Base-by-base conservation (phyloP, 2,329 filamentous ascomycete genomes). In the Aureobasidium sp. region DNA sequence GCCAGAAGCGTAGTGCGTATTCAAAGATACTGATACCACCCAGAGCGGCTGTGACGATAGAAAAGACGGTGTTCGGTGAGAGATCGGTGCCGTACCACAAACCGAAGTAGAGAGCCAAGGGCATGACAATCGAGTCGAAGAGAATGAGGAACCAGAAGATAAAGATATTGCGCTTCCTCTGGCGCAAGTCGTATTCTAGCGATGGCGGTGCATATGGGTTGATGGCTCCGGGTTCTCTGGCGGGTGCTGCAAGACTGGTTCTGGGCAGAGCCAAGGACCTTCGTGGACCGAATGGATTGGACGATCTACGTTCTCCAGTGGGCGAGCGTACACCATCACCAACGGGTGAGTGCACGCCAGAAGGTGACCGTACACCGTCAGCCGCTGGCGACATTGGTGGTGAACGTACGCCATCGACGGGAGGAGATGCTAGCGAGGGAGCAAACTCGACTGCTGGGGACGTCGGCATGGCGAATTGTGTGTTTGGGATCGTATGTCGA, bases 91-190 rank as follows among this genome's bases (percentile, higher is more conserved):
- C 77, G 65, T 85, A 85, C 81, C 82, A 85, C 41, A 87, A 74
- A 53, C 79, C 77, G 74, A 83, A 87, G 73, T 86, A 87, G 2
- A 87, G 75, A 3, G 76, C 79, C 63, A 86, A 77, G 20, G 84
- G 84, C 72, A 84, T 81, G 62, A 76, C 79, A 63, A 84, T 75
- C 56, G 80, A 82, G 72, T 87, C 84, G 63, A 86, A 68, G 25
- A 86, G 69, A 62, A 86, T 83, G 44, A 87, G 70, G 0, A 74
- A 74, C 84, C 84, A 86, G 73, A 86, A 86, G 64, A 82, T 72
- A 41, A 78, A 73, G 64, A 86, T 84, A 37, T 78, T 75, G 71
- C 78, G 80, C 68, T 83, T 84, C 48, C 84, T 75, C 9, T 77
- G 73, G 53, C 76, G 77, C 45, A 85, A 70, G 25, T 79, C 79